Evolutionary conservation across 768 basidiomycete genomes (phyloP).

Genomic region (Boletus rubropictus): DNA sequence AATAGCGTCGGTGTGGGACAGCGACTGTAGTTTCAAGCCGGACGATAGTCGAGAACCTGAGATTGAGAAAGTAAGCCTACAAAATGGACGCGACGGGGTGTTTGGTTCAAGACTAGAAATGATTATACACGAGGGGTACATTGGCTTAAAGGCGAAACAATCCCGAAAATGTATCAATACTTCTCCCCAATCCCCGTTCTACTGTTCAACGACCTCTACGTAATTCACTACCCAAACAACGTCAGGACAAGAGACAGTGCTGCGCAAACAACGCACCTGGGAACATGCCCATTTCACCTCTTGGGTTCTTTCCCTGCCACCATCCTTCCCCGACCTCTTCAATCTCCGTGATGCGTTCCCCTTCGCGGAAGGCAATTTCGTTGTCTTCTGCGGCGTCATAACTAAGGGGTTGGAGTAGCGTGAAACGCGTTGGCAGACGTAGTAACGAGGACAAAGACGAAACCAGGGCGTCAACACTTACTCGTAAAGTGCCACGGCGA

Average conservation of each 20-base stretch:
- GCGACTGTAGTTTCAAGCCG: too few relatives aligned
- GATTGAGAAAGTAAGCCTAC: too few relatives aligned
- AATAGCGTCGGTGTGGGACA: too few relatives aligned
- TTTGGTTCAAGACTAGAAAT: too few relatives aligned
- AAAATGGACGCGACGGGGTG: too few relatives aligned
- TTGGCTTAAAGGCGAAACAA: too few relatives aligned
- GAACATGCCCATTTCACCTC: slow-evolving; percentile 64
- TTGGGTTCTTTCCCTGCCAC: slow-evolving; percentile 67
- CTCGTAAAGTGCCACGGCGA: slow-evolving; percentile 68
- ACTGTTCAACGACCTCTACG: slow-evolving; percentile 13
- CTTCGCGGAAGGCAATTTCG: slow-evolving; percentile 80
- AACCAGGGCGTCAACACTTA: slow-evolving; percentile 31
- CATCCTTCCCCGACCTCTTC: slow-evolving; percentile 83
- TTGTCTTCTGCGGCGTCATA: slow-evolving; percentile 92
- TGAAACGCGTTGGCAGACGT: too few relatives aligned
- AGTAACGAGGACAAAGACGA: neutral
- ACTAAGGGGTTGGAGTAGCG: slow-evolving; percentile 32
- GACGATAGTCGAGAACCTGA: too few relatives aligned
- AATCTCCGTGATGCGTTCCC: slow-evolving; percentile 72
- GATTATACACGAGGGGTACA: too few relatives aligned
- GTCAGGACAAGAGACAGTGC: slow-evolving; percentile 5
- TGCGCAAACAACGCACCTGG: slow-evolving; percentile 47
- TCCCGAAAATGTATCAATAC: too few relatives aligned
- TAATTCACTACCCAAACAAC: slow-evolving; percentile 12
- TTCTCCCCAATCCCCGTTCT: too few relatives aligned